A percentile compares a stretch with the other conserved stretches of the same genome.
Conservation (phyloP, 1,284 basidiomycete species). For the Austroboletus niveus region DNA sequence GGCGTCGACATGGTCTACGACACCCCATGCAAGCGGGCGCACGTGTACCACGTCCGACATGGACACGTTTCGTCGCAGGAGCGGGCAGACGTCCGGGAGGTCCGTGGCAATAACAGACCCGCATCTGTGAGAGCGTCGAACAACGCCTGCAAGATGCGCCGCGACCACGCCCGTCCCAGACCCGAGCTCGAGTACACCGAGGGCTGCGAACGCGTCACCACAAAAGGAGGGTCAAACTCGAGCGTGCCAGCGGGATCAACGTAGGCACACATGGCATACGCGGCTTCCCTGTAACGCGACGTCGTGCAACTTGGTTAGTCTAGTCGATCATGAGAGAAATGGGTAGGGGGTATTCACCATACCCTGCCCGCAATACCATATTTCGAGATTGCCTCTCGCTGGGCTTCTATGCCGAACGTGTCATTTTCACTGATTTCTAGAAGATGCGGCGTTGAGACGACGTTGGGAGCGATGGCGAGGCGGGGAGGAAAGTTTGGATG, state of each 20-base stretch:
- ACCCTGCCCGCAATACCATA: conserved; percentile 78
- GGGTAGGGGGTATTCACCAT: conserved; percentile 46
- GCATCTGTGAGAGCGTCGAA: background rate
- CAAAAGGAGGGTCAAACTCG: conserved; percentile 62
- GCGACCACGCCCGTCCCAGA: conserved; percentile 70
- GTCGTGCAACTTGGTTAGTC: background rate
- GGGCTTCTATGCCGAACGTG: conserved; percentile 46
- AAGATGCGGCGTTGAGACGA: background rate
- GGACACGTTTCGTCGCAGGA: conserved; percentile 55
- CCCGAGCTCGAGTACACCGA: conserved; percentile 59
- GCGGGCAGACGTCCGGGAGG: conserved; percentile 63
- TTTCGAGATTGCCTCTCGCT: conserved; percentile 56
- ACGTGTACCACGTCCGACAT: conserved; percentile 26
- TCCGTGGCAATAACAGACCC: conserved; percentile 63
- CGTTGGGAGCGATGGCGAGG: conserved; percentile 30
- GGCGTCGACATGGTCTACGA: conserved; percentile 37
- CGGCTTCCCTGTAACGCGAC: conserved; percentile 60
- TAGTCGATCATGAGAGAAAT: background rate
- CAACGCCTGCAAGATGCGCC: conserved; percentile 41
- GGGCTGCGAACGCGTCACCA: conserved; percentile 9
- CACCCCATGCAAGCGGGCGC: conserved; percentile 68
- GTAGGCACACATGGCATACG: conserved; percentile 60
- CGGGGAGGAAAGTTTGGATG: conserved; percentile 34
- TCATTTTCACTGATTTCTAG: conserved; percentile 5
- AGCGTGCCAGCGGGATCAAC: conserved; percentile 40